Conservation (phyloP, 306 rosid genomes). For the Dalbergia cultrata region DNA sequence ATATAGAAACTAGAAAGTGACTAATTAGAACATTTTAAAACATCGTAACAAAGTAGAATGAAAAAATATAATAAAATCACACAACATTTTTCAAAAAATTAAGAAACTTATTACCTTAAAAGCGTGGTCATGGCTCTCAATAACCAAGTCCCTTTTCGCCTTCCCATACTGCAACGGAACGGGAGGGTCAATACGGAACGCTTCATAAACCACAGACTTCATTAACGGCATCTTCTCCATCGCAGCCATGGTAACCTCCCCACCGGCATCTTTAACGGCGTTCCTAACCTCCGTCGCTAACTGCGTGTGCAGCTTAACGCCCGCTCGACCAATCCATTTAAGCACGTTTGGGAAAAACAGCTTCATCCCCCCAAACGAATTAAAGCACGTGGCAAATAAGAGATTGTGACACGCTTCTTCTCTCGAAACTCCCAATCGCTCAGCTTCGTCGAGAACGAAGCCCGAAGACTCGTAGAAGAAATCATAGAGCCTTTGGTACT, state of each 20-base stretch:
- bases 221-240: constrained; percentile 88
- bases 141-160: constrained; percentile 67
- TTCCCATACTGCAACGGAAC: constrained; percentile 77
- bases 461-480: constrained; percentile 73
- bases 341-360: constrained; percentile 76
- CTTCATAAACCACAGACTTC: constrained; percentile 90
- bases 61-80: too few relatives aligned
- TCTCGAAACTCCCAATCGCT: constrained; percentile 67
- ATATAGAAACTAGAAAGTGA: too few relatives aligned
- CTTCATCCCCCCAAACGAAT: constrained; percentile 87
- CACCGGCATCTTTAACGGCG: constrained; percentile 68
- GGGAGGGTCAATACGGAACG: constrained; percentile 85
- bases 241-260: constrained; percentile 80
- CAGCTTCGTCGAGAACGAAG: constrained; percentile 75
- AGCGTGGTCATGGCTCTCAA: constrained; percentile 92
- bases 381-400: constrained; percentile 86
- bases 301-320: constrained; percentile 69
- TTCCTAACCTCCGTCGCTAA: constrained; percentile 76
- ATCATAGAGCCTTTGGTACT: constrained; percentile 78
- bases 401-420: constrained; percentile 95
- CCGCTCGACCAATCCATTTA: constrained; percentile 82
- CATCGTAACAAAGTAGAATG: too few relatives aligned
- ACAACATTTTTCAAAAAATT: too few relatives aligned
- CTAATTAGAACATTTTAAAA: too few relatives aligned
- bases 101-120: constrained; percentile 48